Percentiles rank a stretch among this genome's conserved stretches.
Evolutionary conservation across 179 eudicot species (phyloP).

Genomic region (Sideroxylon spinosum): DNA sequence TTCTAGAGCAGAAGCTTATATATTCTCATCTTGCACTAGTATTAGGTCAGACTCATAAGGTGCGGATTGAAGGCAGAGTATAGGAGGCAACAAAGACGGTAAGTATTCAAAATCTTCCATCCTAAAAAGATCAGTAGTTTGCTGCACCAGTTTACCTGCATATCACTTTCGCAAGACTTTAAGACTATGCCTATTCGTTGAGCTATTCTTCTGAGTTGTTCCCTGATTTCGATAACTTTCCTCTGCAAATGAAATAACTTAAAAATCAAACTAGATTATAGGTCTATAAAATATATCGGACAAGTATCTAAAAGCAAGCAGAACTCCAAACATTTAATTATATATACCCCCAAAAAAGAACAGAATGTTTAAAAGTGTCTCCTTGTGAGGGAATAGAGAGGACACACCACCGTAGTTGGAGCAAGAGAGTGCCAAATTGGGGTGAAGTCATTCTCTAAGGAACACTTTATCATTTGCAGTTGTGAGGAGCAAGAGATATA

Average conservation of each 20-base stretch:
- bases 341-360: not conserved
- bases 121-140: not conserved
- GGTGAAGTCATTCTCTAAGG: not conserved
- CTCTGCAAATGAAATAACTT: conserved; percentile 42
- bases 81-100: not conserved
- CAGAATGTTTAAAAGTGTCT: not conserved
- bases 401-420: not conserved
- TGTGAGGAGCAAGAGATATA: too few species aligned
- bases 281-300: not conserved
- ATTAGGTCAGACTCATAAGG: not conserved
- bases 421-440: not conserved
- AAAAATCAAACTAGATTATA: conserved; percentile 1
- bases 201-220: conserved; percentile 80
- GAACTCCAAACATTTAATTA: not conserved
- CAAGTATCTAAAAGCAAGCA: not conserved
- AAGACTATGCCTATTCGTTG: conserved; percentile 65
- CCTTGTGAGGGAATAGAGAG: not conserved
- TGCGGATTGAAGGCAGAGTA: not conserved
- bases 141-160: conserved; percentile 44
- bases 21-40: not conserved
- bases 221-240: conserved; percentile 77
- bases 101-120: not conserved
- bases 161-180: conserved; percentile 76
- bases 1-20: not conserved
- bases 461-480: too few species aligned